Percentiles rank a stretch among this genome's conserved stretches.
Evolutionary conservation across 2,329 filamentous ascomycete genomes (phyloP).

Genomic region (Cercospora zeae-maydis): DNA sequence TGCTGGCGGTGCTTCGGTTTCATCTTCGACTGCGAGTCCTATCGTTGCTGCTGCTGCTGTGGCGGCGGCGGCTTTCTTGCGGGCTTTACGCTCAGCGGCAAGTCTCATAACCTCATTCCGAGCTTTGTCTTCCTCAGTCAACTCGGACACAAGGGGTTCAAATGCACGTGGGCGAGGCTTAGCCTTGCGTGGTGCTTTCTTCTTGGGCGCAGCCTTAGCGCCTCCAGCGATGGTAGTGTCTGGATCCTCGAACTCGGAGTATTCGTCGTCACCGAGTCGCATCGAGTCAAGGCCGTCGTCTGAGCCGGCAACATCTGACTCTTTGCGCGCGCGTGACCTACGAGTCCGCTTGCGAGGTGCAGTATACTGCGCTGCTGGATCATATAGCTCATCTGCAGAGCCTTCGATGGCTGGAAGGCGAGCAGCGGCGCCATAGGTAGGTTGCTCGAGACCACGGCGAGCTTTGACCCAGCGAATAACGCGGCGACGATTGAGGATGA

Average conservation of each 20-base stretch:
- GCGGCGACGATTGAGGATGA: constrained; percentile 11
- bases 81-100: neutral
- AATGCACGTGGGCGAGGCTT: neutral
- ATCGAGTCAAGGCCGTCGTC: constrained; percentile 4
- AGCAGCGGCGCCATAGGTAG: neutral
- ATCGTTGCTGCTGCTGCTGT: neutral
- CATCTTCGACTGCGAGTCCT: neutral
- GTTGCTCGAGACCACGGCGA: neutral
- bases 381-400: neutral
- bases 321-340: neutral
- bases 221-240: neutral
- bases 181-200: neutral
- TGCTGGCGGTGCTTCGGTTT: neutral
- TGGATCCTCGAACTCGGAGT: neutral
- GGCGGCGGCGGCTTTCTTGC: neutral
- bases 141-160: neutral
- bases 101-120: neutral
- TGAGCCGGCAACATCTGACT: neutral
- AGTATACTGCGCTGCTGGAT: neutral
- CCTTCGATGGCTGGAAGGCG: neutral
- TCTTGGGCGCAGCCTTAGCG: neutral
- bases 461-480: constrained; percentile 8
- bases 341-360: neutral
- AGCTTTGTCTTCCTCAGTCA: neutral
- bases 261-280: neutral